These are phyloP conservation scores for Allantophomopsis cytisporea DNA, from an alignment of 2,329 filamentous ascomycete species.

Conservation along the genomic window DNA sequence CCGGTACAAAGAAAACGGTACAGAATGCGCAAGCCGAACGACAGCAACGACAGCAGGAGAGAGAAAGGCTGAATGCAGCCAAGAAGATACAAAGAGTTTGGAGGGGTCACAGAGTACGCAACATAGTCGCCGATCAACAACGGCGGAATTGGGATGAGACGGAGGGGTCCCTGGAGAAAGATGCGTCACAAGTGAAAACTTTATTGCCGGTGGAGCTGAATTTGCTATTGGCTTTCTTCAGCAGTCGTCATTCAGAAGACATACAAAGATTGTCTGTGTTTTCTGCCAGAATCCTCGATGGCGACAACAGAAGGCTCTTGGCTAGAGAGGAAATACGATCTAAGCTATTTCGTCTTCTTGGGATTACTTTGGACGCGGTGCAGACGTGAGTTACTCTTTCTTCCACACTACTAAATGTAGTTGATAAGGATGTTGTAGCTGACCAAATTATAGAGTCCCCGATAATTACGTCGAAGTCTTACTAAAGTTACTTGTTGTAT, in stretches of 20 bases:
- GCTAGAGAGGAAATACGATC: slow-evolving; percentile 7
- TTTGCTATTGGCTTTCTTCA: slow-evolving; percentile 36
- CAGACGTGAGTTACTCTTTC: too few species aligned
- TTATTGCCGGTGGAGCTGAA: slow-evolving; percentile 27
- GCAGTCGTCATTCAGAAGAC: slow-evolving; percentile 29
- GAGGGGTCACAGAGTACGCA: slow-evolving; percentile 61
- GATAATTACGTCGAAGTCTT: background rate
- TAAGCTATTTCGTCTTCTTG: slow-evolving; percentile 10
- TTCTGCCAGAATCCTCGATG: slow-evolving; percentile 11
- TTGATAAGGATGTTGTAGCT: too few species aligned
- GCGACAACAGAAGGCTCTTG: slow-evolving; percentile 22
- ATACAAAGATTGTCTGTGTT: slow-evolving; percentile 31
- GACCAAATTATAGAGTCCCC: too few species aligned
- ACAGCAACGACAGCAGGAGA: slow-evolving; percentile 64
- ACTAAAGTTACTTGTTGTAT: background rate
- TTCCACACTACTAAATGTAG: too few species aligned
- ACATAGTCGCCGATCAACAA: slow-evolving; percentile 38
- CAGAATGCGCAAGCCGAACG: slow-evolving; percentile 82
- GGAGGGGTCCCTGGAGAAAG: slow-evolving; percentile 27
- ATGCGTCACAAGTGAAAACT: slow-evolving; percentile 17
- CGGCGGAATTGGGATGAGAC: slow-evolving; percentile 48
- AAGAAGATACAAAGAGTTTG: slow-evolving; percentile 67
- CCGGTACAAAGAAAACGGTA: slow-evolving; percentile 63
- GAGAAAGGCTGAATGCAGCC: slow-evolving; percentile 61
- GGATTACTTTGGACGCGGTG: slow-evolving; percentile 8